Percentiles rank a stretch among this genome's conserved stretches.
These are phyloP conservation scores for Lasiodiplodia sp. DNA, from an alignment of 2,329 filamentous ascomycete genomes.

Conservation along the genomic window DNA sequence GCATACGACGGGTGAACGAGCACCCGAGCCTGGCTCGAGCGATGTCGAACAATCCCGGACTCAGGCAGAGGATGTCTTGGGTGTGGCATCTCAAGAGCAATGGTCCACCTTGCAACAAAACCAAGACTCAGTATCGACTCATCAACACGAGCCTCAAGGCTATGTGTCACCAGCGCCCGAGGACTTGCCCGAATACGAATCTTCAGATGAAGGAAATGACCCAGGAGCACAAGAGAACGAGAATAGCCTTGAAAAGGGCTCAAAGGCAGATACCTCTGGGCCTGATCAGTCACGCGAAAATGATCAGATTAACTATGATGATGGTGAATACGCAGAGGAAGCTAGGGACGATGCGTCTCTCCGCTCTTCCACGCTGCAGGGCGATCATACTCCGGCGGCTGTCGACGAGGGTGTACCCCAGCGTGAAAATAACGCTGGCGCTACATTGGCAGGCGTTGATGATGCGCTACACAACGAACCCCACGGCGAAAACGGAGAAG, in stretches of 20 bases:
- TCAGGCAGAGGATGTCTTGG: background rate
- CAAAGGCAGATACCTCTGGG: background rate
- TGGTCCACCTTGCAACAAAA: background rate
- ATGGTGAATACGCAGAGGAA: constrained; percentile 49
- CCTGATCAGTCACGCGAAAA: constrained; percentile 38
- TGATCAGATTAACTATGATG: constrained; percentile 60
- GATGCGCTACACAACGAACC: background rate
- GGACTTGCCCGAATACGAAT: constrained; percentile 15
- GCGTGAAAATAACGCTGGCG: background rate
- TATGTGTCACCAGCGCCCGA: constrained; percentile 9
- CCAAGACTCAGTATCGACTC: background rate
- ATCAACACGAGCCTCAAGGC: background rate
- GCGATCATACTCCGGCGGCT: constrained; percentile 38
- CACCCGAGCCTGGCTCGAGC: background rate
- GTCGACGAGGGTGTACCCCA: constrained; percentile 21
- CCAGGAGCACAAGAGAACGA: background rate
- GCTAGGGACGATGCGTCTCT: constrained; percentile 36
- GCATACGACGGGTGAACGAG: background rate
- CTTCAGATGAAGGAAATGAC: background rate
- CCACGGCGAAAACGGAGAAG: background rate
- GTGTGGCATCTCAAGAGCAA: background rate
- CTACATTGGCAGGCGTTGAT: background rate
- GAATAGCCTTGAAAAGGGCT: background rate
- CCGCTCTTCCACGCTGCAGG: constrained; percentile 45
- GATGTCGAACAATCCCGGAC: background rate